phyloP scores from a whole-genome alignment of 1,284 basidiomycete genomes.

The Malassezia slooffiae region DNA sequence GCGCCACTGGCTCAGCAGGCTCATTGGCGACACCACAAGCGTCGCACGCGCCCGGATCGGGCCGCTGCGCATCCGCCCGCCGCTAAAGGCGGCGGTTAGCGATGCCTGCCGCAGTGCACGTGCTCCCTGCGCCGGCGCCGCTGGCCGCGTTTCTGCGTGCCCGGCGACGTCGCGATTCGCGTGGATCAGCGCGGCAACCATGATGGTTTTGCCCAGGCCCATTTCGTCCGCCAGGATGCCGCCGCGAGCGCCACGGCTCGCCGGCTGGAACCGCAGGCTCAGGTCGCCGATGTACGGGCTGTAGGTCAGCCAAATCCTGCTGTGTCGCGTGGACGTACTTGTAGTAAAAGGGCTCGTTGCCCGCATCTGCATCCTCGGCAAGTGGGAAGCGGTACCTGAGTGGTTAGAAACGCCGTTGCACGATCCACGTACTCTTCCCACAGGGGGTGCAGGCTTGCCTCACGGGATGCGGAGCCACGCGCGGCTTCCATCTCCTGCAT shows the following conservation, averaged over 20 bases:
- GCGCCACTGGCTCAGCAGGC: constrained; percentile 78
- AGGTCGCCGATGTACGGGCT: constrained; percentile 64
- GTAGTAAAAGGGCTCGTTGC: constrained; percentile 22
- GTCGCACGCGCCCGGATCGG: constrained; percentile 51
- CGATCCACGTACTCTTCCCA: constrained; percentile 74
- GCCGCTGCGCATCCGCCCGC: constrained; percentile 13
- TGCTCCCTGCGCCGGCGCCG: constrained; percentile 6
- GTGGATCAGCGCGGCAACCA: constrained; percentile 83
- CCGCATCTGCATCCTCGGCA: constrained; percentile 16
- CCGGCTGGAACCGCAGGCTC: constrained; percentile 71
- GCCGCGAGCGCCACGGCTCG: constrained; percentile 67
- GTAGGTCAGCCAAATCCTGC: constrained; percentile 29
- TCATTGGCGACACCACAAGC: constrained; percentile 84
- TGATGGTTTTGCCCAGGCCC: constrained; percentile 95
- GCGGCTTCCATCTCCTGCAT: constrained; percentile 71
- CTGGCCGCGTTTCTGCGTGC: neutral
- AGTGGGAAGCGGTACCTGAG: constrained; percentile 4
- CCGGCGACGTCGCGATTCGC: constrained; percentile 52
- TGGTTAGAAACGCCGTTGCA: constrained; percentile 22
- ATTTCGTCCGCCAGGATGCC: constrained; percentile 71
- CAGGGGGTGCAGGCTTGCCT: constrained; percentile 67
- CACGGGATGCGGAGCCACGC: constrained; percentile 18
- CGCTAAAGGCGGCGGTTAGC: constrained; percentile 27
- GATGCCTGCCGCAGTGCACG: constrained; percentile 23
- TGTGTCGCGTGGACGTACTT: constrained; percentile 15